Conservation (phyloP, 1,284 basidiomycete species). For the Heimioporus retisporus region DNA sequence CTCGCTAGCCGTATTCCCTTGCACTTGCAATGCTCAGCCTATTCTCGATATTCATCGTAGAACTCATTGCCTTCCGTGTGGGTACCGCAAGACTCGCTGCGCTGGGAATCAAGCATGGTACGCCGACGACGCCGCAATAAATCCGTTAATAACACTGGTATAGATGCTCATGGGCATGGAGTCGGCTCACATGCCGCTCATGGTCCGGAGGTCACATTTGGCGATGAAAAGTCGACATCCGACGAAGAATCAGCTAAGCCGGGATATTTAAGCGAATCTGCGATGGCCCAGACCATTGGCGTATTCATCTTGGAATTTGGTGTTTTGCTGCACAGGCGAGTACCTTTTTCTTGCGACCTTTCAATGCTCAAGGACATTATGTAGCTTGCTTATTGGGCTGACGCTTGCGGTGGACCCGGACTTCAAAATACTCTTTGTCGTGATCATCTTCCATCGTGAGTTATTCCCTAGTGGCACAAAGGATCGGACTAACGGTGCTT, state of each 20-base stretch:
- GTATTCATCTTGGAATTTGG: conserved; percentile 93
- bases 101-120: conserved; percentile 67
- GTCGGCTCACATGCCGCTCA: conserved; percentile 72
- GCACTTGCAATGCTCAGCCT: conserved; percentile 86
- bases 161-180: conserved; percentile 76
- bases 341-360: not conserved
- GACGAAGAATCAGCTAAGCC: conserved; percentile 32
- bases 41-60: conserved; percentile 87
- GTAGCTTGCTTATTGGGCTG: conserved; percentile 88
- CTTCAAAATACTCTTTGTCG: conserved; percentile 91
- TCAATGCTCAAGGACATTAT: conserved; percentile 4
- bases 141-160: conserved; percentile 5
- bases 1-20: conserved; percentile 77
- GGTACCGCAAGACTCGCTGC: conserved; percentile 72
- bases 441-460: conserved; percentile 92
- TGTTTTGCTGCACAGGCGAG: conserved; percentile 85
- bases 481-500: conserved; percentile 11
- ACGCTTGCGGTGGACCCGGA: conserved; percentile 89
- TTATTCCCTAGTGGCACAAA: conserved; percentile 17
- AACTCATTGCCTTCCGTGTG: conserved; percentile 88
- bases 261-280: conserved; percentile 49
- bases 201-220: conserved; percentile 60
- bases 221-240: conserved; percentile 28
- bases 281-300: conserved; percentile 85
- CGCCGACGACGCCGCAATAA: conserved; percentile 9